Conservation (phyloP, 2,329 filamentous ascomycete species). For the Triangularia verruculosa region DNA sequence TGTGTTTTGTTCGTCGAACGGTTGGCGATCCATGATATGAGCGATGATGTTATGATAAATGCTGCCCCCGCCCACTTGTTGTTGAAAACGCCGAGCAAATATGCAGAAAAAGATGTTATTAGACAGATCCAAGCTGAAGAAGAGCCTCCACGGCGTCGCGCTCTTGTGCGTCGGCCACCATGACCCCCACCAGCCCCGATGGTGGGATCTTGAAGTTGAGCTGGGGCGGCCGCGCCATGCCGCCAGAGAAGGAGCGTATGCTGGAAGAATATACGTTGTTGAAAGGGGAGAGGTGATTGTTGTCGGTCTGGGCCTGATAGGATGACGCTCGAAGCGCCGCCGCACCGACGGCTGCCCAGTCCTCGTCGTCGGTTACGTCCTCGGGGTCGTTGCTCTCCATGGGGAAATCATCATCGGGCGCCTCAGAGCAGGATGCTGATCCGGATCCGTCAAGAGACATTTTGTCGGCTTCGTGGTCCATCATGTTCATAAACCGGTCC, state of each 20-base stretch:
- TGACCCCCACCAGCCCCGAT: slow-evolving; percentile 42
- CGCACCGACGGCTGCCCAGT: slow-evolving; percentile 88
- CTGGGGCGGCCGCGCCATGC: slow-evolving; percentile 54
- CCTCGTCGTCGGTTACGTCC: slow-evolving; percentile 91
- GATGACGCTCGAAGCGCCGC: slow-evolving; percentile 72
- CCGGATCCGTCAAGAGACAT: slow-evolving; percentile 79
- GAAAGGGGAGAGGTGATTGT: slow-evolving; percentile 40
- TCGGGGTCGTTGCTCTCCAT: slow-evolving; percentile 72
- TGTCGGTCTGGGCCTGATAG: slow-evolving; percentile 56
- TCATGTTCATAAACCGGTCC: slow-evolving; percentile 56
- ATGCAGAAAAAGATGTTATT: slow-evolving; percentile 39
- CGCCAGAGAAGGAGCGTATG: slow-evolving; percentile 49
- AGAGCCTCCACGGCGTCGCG: slow-evolving; percentile 79
- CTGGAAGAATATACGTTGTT: slow-evolving; percentile 49
- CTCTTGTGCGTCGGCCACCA: slow-evolving; percentile 66
- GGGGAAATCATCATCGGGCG: slow-evolving; percentile 62
- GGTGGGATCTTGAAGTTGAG: slow-evolving; percentile 52
- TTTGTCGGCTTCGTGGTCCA: slow-evolving; percentile 85
- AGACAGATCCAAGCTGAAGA: slow-evolving; percentile 76
- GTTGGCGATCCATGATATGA: slow-evolving; percentile 6
- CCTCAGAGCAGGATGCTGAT: slow-evolving; percentile 74
- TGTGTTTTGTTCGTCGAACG: neutral
- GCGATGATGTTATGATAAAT: slow-evolving; percentile 12
- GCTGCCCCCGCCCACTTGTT: slow-evolving; percentile 24
- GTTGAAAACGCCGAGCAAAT: slow-evolving; percentile 48